Base-by-base conservation (phyloP, 495 filamentous ascomycete species). In the Patellaria atrata region DNA sequence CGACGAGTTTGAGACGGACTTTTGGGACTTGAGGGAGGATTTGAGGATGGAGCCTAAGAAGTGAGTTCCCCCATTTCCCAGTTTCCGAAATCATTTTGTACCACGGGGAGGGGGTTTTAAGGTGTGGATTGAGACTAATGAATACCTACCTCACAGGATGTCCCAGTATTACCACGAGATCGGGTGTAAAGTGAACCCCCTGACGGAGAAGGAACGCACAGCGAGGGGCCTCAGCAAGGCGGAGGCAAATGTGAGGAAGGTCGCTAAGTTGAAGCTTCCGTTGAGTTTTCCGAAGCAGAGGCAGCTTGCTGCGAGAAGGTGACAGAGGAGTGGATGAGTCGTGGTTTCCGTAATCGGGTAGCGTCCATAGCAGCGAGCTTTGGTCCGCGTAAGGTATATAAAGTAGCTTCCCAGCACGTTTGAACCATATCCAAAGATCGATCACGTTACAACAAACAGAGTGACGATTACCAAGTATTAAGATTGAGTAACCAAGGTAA, bases 1-100 rank as follows among this genome's bases (percentile, higher is more conserved):
- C 7, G 82, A 91, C 45, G 71, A 79, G 41, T 82, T 77, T 43
- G 72, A 75, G 27, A 78, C 82, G 16, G 81, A 94, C 53, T 74
- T 75, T 8, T 64, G 65, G 15, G 71, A 84, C 49, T 57, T 96
- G 40, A 70, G 73, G 38, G 72, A 80, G 29, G 89, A 97, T 51
- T 60, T 97, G 27, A 67, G 68, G 39, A 46, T 94, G 20, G 81
- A 89, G 41, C 67, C 70, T 33, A 70, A 65, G 45, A 63, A 70
- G 48, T 58, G 44, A n/a, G 40, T 37, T 20, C 3, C 26, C n/a
- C 13, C n/a, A 9, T 38, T 2, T 26, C 11, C 12, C 17, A 4
- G 11, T 3, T 32, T 15, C 16, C 17, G 4, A 4, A 32, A 13
- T 17, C 12, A 15, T 27, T 30, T 6, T 20, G 7, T 6, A 1